Conservation (phyloP, 2,329 filamentous ascomycete species). For the Hypoxylon sp. region DNA sequence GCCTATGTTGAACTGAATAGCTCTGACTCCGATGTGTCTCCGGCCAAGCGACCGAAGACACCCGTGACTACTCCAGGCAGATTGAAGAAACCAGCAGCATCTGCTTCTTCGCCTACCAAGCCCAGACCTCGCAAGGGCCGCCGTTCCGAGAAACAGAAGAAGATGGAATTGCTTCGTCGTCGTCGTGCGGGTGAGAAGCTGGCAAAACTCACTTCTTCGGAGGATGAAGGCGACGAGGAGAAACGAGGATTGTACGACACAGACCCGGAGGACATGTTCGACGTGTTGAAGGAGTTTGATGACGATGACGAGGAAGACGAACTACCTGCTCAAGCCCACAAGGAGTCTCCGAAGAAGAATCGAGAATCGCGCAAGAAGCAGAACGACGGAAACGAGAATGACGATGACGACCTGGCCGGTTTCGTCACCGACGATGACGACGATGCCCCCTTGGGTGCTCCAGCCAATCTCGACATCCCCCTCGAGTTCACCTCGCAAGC, state of each 20-base stretch:
- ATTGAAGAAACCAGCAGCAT: slow-evolving; percentile 9
- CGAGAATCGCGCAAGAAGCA: slow-evolving; percentile 7
- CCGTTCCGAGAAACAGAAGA: slow-evolving; percentile 51
- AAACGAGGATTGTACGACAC: slow-evolving; percentile 50
- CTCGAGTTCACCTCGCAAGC: slow-evolving; percentile 73
- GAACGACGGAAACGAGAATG: slow-evolving; percentile 34
- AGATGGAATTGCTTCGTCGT: slow-evolving; percentile 50
- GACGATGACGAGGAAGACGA: slow-evolving; percentile 39
- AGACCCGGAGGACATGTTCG: slow-evolving; percentile 42
- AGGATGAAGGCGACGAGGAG: slow-evolving; percentile 59
- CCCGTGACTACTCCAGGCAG: slow-evolving; percentile 26
- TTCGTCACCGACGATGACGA: slow-evolving; percentile 74
- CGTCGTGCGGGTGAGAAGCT: slow-evolving; percentile 51
- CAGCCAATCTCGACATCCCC: slow-evolving; percentile 64
- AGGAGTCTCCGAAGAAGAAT: slow-evolving; percentile 11
- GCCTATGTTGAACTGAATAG: slow-evolving; percentile 36
- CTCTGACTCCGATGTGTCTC: slow-evolving; percentile 38
- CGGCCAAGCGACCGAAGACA: slow-evolving; percentile 43
- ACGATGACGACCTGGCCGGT: slow-evolving; percentile 54
- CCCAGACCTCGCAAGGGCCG: slow-evolving; percentile 37
- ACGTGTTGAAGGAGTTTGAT: slow-evolving; percentile 47
- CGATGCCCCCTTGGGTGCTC: slow-evolving; percentile 63
- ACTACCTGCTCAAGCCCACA: slow-evolving; percentile 28
- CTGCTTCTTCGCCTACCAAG: slow-evolving; percentile 34
- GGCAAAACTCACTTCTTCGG: slow-evolving; percentile 48